Evolutionary conservation across 2,329 filamentous ascomycete genomes (phyloP), one percentile per base, ranked within the genome.

Genomic region (Hypoxylon sp.): DNA sequence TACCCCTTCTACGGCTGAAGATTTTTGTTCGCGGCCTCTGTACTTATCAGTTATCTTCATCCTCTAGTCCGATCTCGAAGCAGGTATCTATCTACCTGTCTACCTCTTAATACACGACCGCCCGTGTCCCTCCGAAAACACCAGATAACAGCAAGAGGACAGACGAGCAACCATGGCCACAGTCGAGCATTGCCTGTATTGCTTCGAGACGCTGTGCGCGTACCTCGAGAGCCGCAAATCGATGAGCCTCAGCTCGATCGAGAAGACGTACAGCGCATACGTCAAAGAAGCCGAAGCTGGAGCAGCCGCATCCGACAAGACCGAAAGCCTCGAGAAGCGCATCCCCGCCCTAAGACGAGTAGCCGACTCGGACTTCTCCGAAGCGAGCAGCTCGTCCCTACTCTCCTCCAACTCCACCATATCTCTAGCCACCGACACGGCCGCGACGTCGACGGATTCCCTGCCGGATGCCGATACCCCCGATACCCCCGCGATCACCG

Each of bases 151-250:
- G 52, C 10, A 11, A 43, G 11, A 30, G 41, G 46, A 15, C 26
- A 15, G 4, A 61, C 51, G 3, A 62, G n/a, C 43, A 64, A 65
- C 44, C 30, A 98, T 98, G 94, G 94, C 95, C 50, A 90, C 91
- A 59, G 80, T 87, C 72, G 90, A 89, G 62, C 94, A 98, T 79
- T 97, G 94, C 79, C 88, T 94, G 73, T 94, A 90, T 79, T 97
- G 94, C 82, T 98, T 99, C 83, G 95, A 99, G 79, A 84, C 85
- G 41, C 88, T 99, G 37, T 85, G 87, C 51, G 90, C 94, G 56
- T 86, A 88, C 64, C 91, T 97, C 70, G 86, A 92, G 70, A 81
- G 85, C 67, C 89, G 90, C 65, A 83, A 89, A 61, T 81, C 91
- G 10, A 82, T 93, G 71, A 84, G 82, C 50, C 87, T 98, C 22